Evolutionary conservation across 2,329 filamentous ascomycete genomes (phyloP).

Genomic region (Drechslerella stenobrocha): DNA sequence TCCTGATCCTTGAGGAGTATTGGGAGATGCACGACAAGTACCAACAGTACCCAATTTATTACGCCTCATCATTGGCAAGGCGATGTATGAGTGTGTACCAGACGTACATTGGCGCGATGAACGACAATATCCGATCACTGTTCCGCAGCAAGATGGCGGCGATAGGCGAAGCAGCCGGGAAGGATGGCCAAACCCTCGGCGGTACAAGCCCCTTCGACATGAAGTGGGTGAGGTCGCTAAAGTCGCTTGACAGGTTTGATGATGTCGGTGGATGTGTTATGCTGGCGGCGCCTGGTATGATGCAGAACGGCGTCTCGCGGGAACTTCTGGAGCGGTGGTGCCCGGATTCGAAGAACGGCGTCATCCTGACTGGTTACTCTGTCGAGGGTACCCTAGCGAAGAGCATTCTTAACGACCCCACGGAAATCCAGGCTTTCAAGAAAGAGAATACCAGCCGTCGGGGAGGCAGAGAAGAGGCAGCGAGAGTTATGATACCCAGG

Average conservation of each 20-base stretch:
- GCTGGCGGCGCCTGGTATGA: slow-evolving; percentile 96
- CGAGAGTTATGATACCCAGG: slow-evolving; percentile 86
- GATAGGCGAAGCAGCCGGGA: slow-evolving; percentile 75
- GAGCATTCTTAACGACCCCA: slow-evolving; percentile 89
- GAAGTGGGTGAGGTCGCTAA: slow-evolving; percentile 86
- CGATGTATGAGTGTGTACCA: slow-evolving; percentile 99
- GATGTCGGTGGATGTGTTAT: slow-evolving; percentile 95
- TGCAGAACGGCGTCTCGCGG: slow-evolving; percentile 83
- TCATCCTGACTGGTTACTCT: slow-evolving; percentile 97
- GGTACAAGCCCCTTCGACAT: slow-evolving; percentile 79
- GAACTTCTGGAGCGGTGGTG: slow-evolving; percentile 95
- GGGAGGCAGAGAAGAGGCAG: slow-evolving; percentile 65
- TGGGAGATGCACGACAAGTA: slow-evolving; percentile 88
- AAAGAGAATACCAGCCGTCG: slow-evolving; percentile 62
- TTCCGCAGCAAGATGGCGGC: slow-evolving; percentile 60
- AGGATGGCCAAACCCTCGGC: slow-evolving; percentile 63
- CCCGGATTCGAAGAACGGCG: slow-evolving; percentile 93
- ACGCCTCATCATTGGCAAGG: slow-evolving; percentile 88
- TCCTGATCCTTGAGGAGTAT: slow-evolving; percentile 95
- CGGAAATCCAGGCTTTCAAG: slow-evolving; percentile 93
- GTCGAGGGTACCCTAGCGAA: slow-evolving; percentile 99
- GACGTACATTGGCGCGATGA: slow-evolving; percentile 98
- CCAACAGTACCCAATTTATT: slow-evolving; percentile 93
- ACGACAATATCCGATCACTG: slow-evolving; percentile 86
- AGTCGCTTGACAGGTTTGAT: slow-evolving; percentile 92